Base-by-base conservation (phyloP, 2,329 filamentous ascomycete genomes). In the Dryadomyces sulphureus region DNA sequence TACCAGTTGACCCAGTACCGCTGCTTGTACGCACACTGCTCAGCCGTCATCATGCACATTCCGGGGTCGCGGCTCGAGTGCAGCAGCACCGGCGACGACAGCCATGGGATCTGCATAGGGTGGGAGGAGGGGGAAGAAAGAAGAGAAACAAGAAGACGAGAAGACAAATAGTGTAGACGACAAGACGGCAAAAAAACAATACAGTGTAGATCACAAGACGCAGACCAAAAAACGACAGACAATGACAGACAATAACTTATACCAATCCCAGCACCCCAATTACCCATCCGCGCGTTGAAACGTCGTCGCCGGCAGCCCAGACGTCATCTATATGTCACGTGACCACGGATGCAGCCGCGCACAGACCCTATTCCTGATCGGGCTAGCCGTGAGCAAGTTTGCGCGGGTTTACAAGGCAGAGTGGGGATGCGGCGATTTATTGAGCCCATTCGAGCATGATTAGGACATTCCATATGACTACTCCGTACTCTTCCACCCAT, bases 1-100 rank as follows among this genome's bases (percentile, higher is more conserved):
- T 48, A 50, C 46, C 46, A 45, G 27, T 48, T 46, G 46, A 50
- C 43, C 69, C 69, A 74, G 51, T 64, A 61, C n/a, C 62, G 56
- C 20, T 48, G 56, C 43, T 69, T 65, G 50, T 62, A 73, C 12
- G 58, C 60, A 51, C 70, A 73, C 52, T 71, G 61, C 45, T 63
- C 64, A 0, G 61, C 54, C 0, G 60, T 67, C 48, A 67, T 53
- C 1, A 47, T 57, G 48, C 62, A 64, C 5, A 55, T 56, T 8
- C 57, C 56, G 6, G 54, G 55, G 1, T 30, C 12, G 22, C 65
- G 58, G 34, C 55, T 62, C 1, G 60, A 61, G 50, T 68, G 61
- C 41, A 70, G 56, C 3, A 19, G 2, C 8, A 36, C 8, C 4
- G 34, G 34, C 34, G 3, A 6, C 17, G 11, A 19, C 8, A 36